phyloP scores from a whole-genome alignment of 768 basidiomycete genomes.

The Thelephora aurantiotincta region DNA sequence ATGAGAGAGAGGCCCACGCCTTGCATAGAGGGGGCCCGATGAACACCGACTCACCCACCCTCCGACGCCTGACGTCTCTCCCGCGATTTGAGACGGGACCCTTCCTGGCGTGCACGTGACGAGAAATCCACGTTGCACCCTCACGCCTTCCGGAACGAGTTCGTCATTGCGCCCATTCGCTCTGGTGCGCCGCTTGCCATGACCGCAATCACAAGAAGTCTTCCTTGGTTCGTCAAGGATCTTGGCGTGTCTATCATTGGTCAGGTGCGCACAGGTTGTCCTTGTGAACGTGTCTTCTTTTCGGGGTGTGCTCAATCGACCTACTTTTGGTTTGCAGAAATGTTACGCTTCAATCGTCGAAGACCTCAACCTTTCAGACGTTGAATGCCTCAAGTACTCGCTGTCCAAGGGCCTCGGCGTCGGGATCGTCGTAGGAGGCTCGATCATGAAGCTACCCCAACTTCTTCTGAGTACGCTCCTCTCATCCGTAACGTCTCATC shows the following conservation, averaged over 20 bases:
- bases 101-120: too few relatives aligned
- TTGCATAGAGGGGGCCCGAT: too few relatives aligned
- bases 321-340: slow-evolving; percentile 31
- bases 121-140: too few relatives aligned
- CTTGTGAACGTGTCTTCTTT: slow-evolving; percentile 2
- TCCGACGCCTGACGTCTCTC: too few relatives aligned
- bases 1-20: too few relatives aligned
- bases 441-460: slow-evolving; percentile 95
- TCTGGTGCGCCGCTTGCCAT: slow-evolving; percentile 19
- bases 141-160: too few relatives aligned
- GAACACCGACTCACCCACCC: too few relatives aligned
- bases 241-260: slow-evolving; percentile 75
- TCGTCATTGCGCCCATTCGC: too few relatives aligned
- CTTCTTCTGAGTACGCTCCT: slow-evolving; percentile 72
- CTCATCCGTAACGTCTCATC: too few relatives aligned
- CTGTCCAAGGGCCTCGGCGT: slow-evolving; percentile 87
- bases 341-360: slow-evolving; percentile 86
- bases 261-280: slow-evolving; percentile 30
- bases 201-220: slow-evolving; percentile 66
- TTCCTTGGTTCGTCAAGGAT: slow-evolving; percentile 79
- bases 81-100: too few relatives aligned
- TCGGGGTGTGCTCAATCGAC: background rate
- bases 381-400: slow-evolving; percentile 80
- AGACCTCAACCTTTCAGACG: slow-evolving; percentile 64
- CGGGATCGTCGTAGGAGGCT: slow-evolving; percentile 84